A percentile compares a stretch with the other conserved stretches of the same genome.
These are phyloP conservation scores for Paramarasmius palmivorus DNA, from an alignment of 1,284 basidiomycete species.

Conservation along the genomic window DNA sequence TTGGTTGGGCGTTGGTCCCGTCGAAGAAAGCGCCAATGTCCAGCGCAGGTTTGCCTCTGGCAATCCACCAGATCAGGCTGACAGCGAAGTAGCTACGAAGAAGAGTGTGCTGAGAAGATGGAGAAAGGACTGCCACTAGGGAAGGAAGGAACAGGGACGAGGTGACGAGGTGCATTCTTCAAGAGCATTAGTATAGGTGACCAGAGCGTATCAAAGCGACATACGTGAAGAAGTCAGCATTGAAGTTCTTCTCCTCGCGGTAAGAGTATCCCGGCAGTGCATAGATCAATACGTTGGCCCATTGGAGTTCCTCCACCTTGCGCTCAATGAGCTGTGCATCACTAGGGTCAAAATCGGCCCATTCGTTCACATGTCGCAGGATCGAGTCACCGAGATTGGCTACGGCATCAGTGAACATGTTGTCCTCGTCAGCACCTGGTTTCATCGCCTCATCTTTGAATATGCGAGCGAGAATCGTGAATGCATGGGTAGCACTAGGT, in stretches of 20 bases:
- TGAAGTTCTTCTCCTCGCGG: neutral
- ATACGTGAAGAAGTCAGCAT: conserved; percentile 10
- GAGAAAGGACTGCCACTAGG: conserved; percentile 29
- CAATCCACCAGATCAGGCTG: conserved; percentile 36
- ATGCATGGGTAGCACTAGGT: conserved; percentile 26
- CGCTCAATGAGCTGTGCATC: neutral
- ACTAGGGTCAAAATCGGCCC: conserved; percentile 31
- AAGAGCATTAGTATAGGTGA: neutral
- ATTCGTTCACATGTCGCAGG: conserved; percentile 44
- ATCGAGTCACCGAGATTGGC: conserved; percentile 39
- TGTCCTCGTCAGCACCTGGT: conserved; percentile 20
- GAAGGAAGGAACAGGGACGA: conserved; percentile 45
- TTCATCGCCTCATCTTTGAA: conserved; percentile 36
- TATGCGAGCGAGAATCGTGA: conserved; percentile 47
- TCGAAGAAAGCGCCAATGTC: conserved; percentile 39
- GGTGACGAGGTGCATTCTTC: conserved; percentile 44
- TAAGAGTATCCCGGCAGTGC: neutral
- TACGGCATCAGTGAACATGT: neutral
- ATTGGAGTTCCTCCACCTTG: conserved; percentile 9
- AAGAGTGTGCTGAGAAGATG: conserved; percentile 30
- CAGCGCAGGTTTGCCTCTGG: conserved; percentile 34
- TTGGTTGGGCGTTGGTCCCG: conserved; percentile 28
- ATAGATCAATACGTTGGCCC: conserved; percentile 2
- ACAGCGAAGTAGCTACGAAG: conserved; percentile 38
- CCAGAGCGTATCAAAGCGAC: conserved; percentile 1